phyloP scores from a whole-genome alignment of 805 yeast genomes.

The Ogataea pignaliae region DNA sequence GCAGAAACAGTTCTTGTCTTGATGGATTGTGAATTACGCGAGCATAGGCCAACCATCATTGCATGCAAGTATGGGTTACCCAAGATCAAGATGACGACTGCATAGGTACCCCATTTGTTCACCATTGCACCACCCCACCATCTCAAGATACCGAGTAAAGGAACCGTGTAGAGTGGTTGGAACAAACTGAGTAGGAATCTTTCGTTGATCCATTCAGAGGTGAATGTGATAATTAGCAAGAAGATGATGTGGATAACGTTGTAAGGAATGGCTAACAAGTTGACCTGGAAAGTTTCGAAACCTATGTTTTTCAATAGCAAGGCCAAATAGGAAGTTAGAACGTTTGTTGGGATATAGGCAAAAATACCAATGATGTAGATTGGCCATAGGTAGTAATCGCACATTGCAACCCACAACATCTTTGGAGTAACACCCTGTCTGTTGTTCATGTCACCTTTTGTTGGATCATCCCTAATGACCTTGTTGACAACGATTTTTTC shows the following conservation, averaged over 20 bases:
- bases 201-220: slow-evolving; percentile 32
- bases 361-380: slow-evolving; percentile 43
- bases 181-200: slow-evolving; percentile 18
- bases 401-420: slow-evolving; percentile 36
- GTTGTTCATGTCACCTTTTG: slow-evolving; percentile 61
- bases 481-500: slow-evolving; percentile 6
- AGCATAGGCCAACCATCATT: slow-evolving; percentile 54
- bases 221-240: slow-evolving; percentile 33
- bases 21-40: slow-evolving; percentile 58
- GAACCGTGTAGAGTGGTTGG: slow-evolving; percentile 25
- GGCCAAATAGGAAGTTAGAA: slow-evolving; percentile 41
- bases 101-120: slow-evolving; percentile 27
- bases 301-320: slow-evolving; percentile 46
- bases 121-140: slow-evolving; percentile 26
- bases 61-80: slow-evolving; percentile 50
- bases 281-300: slow-evolving; percentile 48
- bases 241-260: slow-evolving; percentile 34
- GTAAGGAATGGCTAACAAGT: slow-evolving; percentile 49
- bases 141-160: slow-evolving; percentile 23
- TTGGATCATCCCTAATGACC: slow-evolving; percentile 38
- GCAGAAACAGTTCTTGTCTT: slow-evolving; percentile 60
- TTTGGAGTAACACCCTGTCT: slow-evolving; percentile 45
- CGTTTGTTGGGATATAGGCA: slow-evolving; percentile 33
- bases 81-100: slow-evolving; percentile 24
- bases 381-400: slow-evolving; percentile 55